phyloP scores from a whole-genome alignment of 2,329 filamentous ascomycete genomes.

The Coleophoma crateriformis region DNA sequence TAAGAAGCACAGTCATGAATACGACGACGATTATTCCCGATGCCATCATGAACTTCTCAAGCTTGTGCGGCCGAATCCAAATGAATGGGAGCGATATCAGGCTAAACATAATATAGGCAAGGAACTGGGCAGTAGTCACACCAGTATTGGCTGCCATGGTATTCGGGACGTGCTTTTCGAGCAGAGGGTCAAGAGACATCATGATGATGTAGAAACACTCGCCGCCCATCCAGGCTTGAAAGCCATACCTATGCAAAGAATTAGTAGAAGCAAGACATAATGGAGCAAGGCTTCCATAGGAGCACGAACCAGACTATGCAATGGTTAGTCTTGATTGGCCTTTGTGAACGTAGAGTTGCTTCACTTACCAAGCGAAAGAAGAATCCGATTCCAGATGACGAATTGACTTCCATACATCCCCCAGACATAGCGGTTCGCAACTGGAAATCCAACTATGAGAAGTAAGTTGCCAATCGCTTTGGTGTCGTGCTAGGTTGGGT shows the following conservation, averaged over 20 bases:
- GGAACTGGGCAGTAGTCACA: conserved; percentile 31
- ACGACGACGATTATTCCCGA: conserved; percentile 26
- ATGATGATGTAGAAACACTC: conserved; percentile 40
- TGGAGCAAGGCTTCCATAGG: background rate
- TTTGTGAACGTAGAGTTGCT: too few relatives aligned
- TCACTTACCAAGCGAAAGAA: conserved; percentile 31
- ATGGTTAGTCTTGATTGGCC: conserved; percentile 7
- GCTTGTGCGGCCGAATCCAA: conserved; percentile 33
- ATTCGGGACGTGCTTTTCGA: conserved; percentile 37
- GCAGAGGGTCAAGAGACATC: conserved; percentile 36
- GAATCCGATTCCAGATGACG: conserved; percentile 32
- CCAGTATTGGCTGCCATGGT: conserved; percentile 33
- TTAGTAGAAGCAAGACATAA: background rate
- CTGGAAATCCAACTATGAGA: conserved; percentile 30
- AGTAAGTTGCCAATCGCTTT: too few relatives aligned
- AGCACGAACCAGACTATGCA: conserved; percentile 1
- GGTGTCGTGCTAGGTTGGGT: too few relatives aligned
- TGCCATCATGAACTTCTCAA: conserved; percentile 24
- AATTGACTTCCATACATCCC: conserved; percentile 32
- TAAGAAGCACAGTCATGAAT: conserved; percentile 33
- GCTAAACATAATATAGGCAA: conserved; percentile 31
- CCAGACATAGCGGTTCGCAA: conserved; percentile 33
- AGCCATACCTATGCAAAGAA: conserved; percentile 22
- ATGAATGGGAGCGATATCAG: conserved; percentile 32
- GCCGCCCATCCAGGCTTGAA: conserved; percentile 41